These are phyloP conservation scores for Aspergillus sp. DNA, from an alignment of 2,329 filamentous ascomycete species.

Conservation along the genomic window DNA sequence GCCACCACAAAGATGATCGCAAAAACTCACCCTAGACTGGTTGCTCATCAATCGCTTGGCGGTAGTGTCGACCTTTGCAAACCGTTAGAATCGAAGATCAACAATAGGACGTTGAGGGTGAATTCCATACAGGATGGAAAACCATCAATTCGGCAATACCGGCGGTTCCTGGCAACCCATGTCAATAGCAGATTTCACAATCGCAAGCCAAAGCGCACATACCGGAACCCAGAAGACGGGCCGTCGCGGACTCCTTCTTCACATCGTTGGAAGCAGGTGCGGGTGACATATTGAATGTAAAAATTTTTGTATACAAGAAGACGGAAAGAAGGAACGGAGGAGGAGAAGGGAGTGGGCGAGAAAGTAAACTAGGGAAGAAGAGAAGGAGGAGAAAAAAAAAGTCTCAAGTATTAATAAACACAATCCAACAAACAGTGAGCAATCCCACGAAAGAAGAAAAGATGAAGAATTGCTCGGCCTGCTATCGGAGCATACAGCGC, in stretches of 20 bases:
- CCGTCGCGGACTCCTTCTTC: slow-evolving; percentile 83
- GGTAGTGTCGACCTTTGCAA: slow-evolving; percentile 79
- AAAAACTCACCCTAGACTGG: slow-evolving; percentile 59
- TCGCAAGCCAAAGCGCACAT: slow-evolving; percentile 18
- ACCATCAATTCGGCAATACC: slow-evolving; percentile 89
- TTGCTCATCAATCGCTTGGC: slow-evolving; percentile 99
- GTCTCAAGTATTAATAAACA: not conserved
- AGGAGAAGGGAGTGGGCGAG: not conserved
- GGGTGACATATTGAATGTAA: slow-evolving; percentile 50
- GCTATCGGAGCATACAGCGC: no score
- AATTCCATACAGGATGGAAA: slow-evolving; percentile 70
- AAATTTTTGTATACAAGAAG: not conserved
- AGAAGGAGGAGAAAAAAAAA: not conserved
- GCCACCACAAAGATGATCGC: not conserved
- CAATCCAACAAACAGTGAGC: not conserved
- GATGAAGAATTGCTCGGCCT: no score
- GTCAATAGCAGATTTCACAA: slow-evolving; percentile 12
- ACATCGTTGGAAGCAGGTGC: slow-evolving; percentile 51
- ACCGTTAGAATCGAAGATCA: slow-evolving; percentile 15
- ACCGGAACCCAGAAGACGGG: slow-evolving; percentile 90
- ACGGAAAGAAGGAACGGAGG: not conserved
- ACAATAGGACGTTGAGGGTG: not conserved
- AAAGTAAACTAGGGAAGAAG: not conserved
- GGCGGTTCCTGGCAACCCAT: slow-evolving; percentile 60
- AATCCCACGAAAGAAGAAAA: no score